These are phyloP conservation scores for Xylaria curta DNA, from an alignment of 495 filamentous ascomycete genomes.

Conservation along the genomic window DNA sequence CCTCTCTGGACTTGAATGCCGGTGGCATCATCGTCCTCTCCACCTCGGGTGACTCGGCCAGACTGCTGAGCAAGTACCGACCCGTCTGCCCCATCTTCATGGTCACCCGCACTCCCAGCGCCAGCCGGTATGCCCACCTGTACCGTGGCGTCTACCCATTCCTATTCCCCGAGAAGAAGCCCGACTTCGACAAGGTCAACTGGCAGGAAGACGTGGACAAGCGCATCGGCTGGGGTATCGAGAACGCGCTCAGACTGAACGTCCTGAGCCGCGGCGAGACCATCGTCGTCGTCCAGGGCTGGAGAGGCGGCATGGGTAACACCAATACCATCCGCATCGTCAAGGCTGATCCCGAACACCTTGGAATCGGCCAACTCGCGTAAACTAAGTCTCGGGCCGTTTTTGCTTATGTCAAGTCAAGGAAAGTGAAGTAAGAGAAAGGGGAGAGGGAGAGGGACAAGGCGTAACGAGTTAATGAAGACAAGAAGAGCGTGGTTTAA, in stretches of 20 bases:
- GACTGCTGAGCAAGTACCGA: slow-evolving; percentile 95
- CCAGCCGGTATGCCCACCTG: slow-evolving; percentile 89
- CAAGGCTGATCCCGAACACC: slow-evolving; percentile 58
- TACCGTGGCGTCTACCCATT: slow-evolving; percentile 99
- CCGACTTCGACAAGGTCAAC: slow-evolving; percentile 83
- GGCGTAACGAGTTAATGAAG: slow-evolving; percentile 23
- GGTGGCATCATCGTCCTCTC: slow-evolving; percentile 93
- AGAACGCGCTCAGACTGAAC: slow-evolving; percentile 80
- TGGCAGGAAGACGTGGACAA: slow-evolving; percentile 99
- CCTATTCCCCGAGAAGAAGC: slow-evolving; percentile 89
- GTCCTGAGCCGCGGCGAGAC: slow-evolving; percentile 82
- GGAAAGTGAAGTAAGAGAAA: too few relatives aligned
- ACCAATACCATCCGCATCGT: slow-evolving; percentile 83
- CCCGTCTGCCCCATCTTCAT: slow-evolving; percentile 99
- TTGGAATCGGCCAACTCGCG: slow-evolving; percentile 48
- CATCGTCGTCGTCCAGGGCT: slow-evolving; percentile 96
- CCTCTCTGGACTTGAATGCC: slow-evolving; percentile 92
- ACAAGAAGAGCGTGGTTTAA: slow-evolving; percentile 4
- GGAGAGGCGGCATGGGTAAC: slow-evolving; percentile 96
- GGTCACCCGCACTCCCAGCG: slow-evolving; percentile 85
- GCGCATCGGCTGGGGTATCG: slow-evolving; percentile 93
- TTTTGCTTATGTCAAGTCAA: background rate
- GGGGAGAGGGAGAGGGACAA: background rate
- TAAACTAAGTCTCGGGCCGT: background rate
- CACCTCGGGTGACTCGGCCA: slow-evolving; percentile 88